Evolutionary conservation across 2,329 filamentous ascomycete species (phyloP), one percentile per base, ranked within the genome.

Genomic region (Cyclaneusma minus): DNA sequence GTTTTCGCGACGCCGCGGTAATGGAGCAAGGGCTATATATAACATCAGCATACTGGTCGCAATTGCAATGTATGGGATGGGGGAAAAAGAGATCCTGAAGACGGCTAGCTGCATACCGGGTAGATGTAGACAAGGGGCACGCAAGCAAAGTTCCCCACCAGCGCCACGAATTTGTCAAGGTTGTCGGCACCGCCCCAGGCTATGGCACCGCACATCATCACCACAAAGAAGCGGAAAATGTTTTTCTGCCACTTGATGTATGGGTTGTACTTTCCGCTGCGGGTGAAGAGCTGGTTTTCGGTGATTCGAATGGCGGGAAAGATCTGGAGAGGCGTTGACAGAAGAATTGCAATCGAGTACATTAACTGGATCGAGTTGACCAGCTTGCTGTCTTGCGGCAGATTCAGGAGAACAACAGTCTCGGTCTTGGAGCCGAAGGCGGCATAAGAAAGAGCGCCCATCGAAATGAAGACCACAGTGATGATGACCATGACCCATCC

Each of bases 231-330:
- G 29, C 89, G 77, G 60, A 93, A 98, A 17, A 78, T 60, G 42
- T 98, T 98, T 71, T 98, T 98, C 64, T 95, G 81, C 89, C 89
- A 98, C 60, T 98, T 98, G 61, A 98, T 92, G 47, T 82, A 89
- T 1, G 84, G 85, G 48, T 95, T 94, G 57, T 94, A 93, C 55
- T 98, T 98, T 41, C 89, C 85, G 35, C 84, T 93, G 46, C 79
- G 68, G 13, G 81, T 92, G 52, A 95, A 98, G 5, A 95, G 63
- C 38, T 84, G 83, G 41, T 92, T 93, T 54, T 92, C 85, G 17
- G 82, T 83, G 44, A 98, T 98, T 46, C 87, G 79, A 44, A 98
- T 95, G 22, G 89, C 89, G 0, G 89, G 89, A 62, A 95, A 98
- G 39, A 98, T 85, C 48, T 98, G 91, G 31, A 98, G 60, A 5